Percentiles rank a stretch among this genome's conserved stretches.
Conservation (phyloP, 345 rosid genomes). For the Zanthoxylum bungeanum region DNA sequence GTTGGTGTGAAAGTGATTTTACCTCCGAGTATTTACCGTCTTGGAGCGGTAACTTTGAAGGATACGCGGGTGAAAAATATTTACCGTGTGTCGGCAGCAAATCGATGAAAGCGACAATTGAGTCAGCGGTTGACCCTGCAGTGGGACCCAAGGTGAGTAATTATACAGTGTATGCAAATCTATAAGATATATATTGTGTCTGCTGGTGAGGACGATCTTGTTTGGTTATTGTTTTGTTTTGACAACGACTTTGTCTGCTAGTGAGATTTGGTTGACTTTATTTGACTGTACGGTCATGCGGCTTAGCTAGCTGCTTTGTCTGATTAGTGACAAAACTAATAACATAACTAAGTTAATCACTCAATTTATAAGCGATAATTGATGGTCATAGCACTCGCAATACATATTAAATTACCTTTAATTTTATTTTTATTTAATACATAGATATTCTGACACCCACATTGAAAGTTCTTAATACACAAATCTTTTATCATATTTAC, state of each 20-base stretch:
- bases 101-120: slow-evolving; percentile 26
- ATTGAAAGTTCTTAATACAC: too few relatives aligned
- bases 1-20: slow-evolving; percentile 88
- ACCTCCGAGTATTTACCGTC: slow-evolving; percentile 58
- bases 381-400: too few relatives aligned
- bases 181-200: slow-evolving; percentile 30
- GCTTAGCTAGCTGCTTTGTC: neutral
- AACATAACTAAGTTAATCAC: neutral
- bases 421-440: too few relatives aligned
- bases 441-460: too few relatives aligned
- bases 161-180: slow-evolving; percentile 16
- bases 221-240: neutral
- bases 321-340: neutral
- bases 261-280: slow-evolving; percentile 23
- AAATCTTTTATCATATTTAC: too few relatives aligned
- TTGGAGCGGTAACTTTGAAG: slow-evolving; percentile 38
- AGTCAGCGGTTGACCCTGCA: slow-evolving; percentile 20
- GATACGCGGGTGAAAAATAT: slow-evolving; percentile 16
- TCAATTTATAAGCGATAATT: too few relatives aligned
- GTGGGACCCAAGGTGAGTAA: slow-evolving; percentile 58
- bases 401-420: too few relatives aligned
- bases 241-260: slow-evolving; percentile 21
- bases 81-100: slow-evolving; percentile 59
- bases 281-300: neutral
- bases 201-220: slow-evolving; percentile 36